phyloP scores from a whole-genome alignment of 192 early-diverging fungal species.

The Spizellomyces sp. region DNA sequence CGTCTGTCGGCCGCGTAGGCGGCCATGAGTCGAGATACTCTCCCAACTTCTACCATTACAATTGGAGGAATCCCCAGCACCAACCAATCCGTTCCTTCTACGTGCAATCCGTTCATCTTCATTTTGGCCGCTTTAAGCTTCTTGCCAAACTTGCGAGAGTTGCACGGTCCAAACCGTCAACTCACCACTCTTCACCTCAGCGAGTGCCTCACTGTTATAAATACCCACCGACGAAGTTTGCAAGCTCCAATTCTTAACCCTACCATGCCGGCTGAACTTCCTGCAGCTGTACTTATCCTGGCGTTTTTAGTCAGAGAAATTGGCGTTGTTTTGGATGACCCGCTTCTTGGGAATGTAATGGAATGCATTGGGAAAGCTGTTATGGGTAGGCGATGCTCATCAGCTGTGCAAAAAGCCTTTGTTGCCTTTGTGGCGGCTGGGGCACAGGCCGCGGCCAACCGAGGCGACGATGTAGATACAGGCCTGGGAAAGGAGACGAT shows the following conservation, averaged over 20 bases:
- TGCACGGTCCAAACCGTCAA: constrained; percentile 19
- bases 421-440: constrained; percentile 22
- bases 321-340: neutral
- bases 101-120: constrained; percentile 30
- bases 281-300: constrained; percentile 17
- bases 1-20: neutral
- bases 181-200: constrained; percentile 39
- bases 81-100: neutral
- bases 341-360: constrained; percentile 5
- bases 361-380: constrained; percentile 9
- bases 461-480: constrained; percentile 3
- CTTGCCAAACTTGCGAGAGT: neutral
- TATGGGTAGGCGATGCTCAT: constrained; percentile 18
- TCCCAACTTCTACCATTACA: neutral
- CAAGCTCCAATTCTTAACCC: neutral
- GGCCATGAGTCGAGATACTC: neutral
- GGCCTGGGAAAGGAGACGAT: neutral
- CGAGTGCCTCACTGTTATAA: constrained; percentile 49
- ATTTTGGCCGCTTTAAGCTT: constrained; percentile 28
- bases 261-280: constrained; percentile 35
- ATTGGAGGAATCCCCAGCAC: constrained; percentile 1
- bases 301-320: constrained; percentile 8
- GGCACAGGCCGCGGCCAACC: constrained; percentile 16
- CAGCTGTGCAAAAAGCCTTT: constrained; percentile 42
- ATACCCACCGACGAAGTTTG: constrained; percentile 28